Evolutionary conservation across 805 yeast species (phyloP).

Genomic region (Blastobotrys parvus): DNA sequence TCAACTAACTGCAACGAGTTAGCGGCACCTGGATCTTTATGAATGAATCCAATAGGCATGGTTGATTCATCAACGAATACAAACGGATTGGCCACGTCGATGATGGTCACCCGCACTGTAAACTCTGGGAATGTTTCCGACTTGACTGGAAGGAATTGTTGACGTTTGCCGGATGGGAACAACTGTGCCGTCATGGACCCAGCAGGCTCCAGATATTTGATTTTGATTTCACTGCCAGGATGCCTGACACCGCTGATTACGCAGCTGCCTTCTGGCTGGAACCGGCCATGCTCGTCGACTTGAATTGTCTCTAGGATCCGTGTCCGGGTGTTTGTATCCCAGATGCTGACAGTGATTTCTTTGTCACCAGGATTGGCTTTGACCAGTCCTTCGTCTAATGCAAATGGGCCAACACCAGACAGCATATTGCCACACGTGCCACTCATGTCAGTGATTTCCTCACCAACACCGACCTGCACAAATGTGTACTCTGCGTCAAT

Average conservation of each 20-base stretch:
- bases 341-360: conserved; percentile 5
- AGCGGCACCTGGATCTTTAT: neutral
- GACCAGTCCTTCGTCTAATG: conserved; percentile 10
- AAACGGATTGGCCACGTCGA: conserved; percentile 7
- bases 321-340: conserved; percentile 2
- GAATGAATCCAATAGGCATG: neutral
- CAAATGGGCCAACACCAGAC: conserved; percentile 13
- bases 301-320: conserved; percentile 1
- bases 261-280: conserved; percentile 2
- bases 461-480: conserved; percentile 8
- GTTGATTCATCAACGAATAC: conserved; percentile 5
- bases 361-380: neutral
- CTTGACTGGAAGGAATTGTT: neutral
- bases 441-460: conserved; percentile 3
- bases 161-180: conserved; percentile 3
- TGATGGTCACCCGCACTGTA: neutral
- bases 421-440: conserved; percentile 13
- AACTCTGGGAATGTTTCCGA: neutral
- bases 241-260: conserved; percentile 4
- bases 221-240: conserved; percentile 3
- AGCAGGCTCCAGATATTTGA: conserved; percentile 6
- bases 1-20: conserved; percentile 1
- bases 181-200: conserved; percentile 3
- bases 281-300: neutral
- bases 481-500: conserved; percentile 11